Evolutionary conservation across 208 protist genomes (phyloP), one percentile per base, ranked within the genome.

Genomic region (Leishmania martiniquensis): DNA sequence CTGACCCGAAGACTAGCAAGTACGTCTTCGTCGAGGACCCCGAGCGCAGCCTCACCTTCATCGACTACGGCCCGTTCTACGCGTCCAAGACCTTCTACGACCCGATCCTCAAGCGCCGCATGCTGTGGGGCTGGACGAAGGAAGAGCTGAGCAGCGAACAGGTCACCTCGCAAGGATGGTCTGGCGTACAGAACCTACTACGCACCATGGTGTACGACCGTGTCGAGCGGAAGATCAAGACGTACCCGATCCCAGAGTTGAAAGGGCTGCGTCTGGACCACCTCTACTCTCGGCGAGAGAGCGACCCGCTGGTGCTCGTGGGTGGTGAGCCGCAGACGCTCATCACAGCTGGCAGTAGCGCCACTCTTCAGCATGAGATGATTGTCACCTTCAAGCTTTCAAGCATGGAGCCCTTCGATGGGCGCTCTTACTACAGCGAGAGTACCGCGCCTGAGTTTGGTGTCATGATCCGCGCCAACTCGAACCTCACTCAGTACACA

Each of bases 81-180:
- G 84, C 84, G 10, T 80, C 84, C 60, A 92, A 89, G 83, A 82
- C 78, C 34, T 85, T 87, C 81, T 74, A 81, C 66, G 88, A 90
- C 78, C 79, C 83, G 34, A 89, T 89, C 76, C 80, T 88, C 17
- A 84, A 89, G 62, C 75, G 82, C 72, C 85, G 80, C 77, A 78
- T 81, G 62, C 70, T 93, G 17, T 89, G 85, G 81, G 86, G 86
- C 72, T 90, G 86, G 81, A 82, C 75, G 5, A 65, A 80, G 55
- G 86, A 93, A 49, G 85, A 91, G 75, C 73, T 88, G 62, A 82
- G 34, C 57, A 59, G 85, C 67, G 78, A 55, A 22, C 82, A 81
- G 69, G 84, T 88, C 66, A 22, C 44, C 25, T 37, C 69, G 29
- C 78, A 88, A 54, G 88, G 83, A 60, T 90, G 88, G 86, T 88